These are phyloP conservation scores for Polychaeton citri DNA, from an alignment of 2,329 filamentous ascomycete species.

Conservation along the genomic window DNA sequence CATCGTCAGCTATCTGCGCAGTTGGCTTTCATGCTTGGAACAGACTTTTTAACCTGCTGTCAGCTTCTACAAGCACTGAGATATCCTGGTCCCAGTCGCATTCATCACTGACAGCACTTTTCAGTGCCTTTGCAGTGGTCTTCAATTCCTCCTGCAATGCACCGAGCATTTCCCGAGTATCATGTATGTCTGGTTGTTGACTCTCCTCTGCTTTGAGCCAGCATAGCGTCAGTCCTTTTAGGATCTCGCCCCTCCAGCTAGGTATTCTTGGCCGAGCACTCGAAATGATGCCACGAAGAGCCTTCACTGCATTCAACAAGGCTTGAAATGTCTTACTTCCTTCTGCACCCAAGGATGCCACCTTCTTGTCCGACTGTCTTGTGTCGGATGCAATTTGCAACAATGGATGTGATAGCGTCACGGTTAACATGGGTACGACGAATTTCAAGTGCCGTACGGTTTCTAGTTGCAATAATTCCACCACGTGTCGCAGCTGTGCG, in stretches of 20 bases:
- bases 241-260: constrained; percentile 48
- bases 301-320: constrained; percentile 38
- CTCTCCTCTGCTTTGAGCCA: constrained; percentile 20
- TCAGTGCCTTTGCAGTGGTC: constrained; percentile 13
- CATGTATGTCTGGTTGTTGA: background rate
- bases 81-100: constrained; percentile 16
- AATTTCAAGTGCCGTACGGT: constrained; percentile 57
- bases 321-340: constrained; percentile 27
- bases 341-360: constrained; percentile 48
- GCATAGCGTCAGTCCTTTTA: constrained; percentile 40
- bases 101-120: constrained; percentile 10
- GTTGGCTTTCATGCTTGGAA: constrained; percentile 6
- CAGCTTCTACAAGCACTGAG: constrained; percentile 13
- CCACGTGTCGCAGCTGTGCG: constrained; percentile 33
- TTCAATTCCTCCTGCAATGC: constrained; percentile 9
- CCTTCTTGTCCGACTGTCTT: constrained; percentile 28
- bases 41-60: constrained; percentile 15
- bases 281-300: constrained; percentile 45
- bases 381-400: background rate
- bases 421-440: constrained; percentile 52
- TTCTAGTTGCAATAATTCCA: constrained; percentile 47
- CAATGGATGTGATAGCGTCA: constrained; percentile 59
- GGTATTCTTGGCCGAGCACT: constrained; percentile 58
- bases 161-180: constrained; percentile 1
- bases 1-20: too few relatives aligned